Evolutionary conservation across 768 basidiomycete genomes (phyloP).

Genomic region (Lactifluus volemus): DNA sequence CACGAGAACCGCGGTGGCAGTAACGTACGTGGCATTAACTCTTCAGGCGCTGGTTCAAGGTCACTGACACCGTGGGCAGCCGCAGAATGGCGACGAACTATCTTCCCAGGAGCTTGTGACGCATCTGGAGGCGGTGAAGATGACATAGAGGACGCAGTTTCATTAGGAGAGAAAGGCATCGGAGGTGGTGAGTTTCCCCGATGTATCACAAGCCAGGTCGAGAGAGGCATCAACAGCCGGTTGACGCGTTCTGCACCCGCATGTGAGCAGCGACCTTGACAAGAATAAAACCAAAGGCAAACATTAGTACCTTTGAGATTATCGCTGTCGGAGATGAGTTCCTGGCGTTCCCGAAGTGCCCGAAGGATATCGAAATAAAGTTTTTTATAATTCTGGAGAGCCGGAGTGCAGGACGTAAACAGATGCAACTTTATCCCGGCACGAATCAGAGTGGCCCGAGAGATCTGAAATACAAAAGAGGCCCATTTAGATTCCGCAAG

Average conservation of each 20-base stretch:
- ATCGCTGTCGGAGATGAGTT: slow-evolving; percentile 7
- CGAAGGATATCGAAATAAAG: slow-evolving; percentile 20
- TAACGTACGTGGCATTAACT: slow-evolving; percentile 20
- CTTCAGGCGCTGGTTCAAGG: slow-evolving; percentile 3
- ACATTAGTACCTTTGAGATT: slow-evolving; percentile 16
- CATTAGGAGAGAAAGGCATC: neutral
- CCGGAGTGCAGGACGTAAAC: slow-evolving; percentile 16
- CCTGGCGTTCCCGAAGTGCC: slow-evolving; percentile 14
- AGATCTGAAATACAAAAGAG: slow-evolving; percentile 17
- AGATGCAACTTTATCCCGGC: slow-evolving; percentile 16
- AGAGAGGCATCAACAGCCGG: slow-evolving; percentile 17
- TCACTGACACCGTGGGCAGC: neutral
- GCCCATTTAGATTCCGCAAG: slow-evolving; percentile 5
- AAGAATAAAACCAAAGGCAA: neutral
- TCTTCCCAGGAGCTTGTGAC: neutral
- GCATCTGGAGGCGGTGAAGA: neutral
- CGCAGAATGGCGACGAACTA: neutral
- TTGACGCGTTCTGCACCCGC: slow-evolving; percentile 12
- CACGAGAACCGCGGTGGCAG: neutral
- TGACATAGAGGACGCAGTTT: neutral
- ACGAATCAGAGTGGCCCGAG: slow-evolving; percentile 17
- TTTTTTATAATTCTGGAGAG: slow-evolving; percentile 13
- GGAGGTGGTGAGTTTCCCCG: slow-evolving; percentile 1
- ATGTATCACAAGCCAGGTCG: slow-evolving; percentile 18
- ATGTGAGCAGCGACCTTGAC: neutral